Evolutionary conservation across 331 rosid species (phyloP), one percentile per base, ranked within the genome.

Genomic region (Malus hybrid): DNA sequence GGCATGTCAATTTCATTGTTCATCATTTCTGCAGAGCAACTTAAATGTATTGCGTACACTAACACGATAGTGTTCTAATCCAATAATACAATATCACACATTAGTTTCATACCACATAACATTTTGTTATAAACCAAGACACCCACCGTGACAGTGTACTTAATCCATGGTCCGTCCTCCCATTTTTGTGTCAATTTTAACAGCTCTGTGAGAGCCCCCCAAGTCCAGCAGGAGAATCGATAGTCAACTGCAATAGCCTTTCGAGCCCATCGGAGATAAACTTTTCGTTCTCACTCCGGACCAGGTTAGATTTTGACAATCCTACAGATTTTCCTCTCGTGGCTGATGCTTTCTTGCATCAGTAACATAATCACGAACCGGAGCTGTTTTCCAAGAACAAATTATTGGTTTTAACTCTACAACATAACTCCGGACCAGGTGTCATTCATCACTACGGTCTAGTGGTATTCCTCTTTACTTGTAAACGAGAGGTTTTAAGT

Each of bases 171-270:
- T 34, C 9, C 42, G 7, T 10, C 12, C 13, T 3, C 13, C 46
- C 46, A 42, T 10, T 1, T 42, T 10, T 42, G 36, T 72, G 24
- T 34, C 70, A 75, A 67, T 64, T 65, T 73, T 73, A 50, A 66
- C 82, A 91, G 97, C 81, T 91, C 22, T 91, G 96, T 24, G 86
- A 91, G 78, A 89, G 80, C 86, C 86, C 87, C 75, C 96, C 96
- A 28, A 90, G 96, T 85, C 98, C 98, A 64, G 80, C 83, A 13
- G 96, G 93, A 72, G 98, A 90, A 80, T 86, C 93, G 0, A 36
- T 81, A n/a, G 84, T 93, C 28, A 73, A 74, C 69, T 93, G 98
- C 74, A 83, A 77, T 32, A 80, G 82, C 80, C 71, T 90, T 73
- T 82, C 85, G 46, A 71, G 67, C 67, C 95, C 60, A 89, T 93